Evolutionary conservation across 192 early-diverging fungal species (phyloP), one percentile per base, ranked within the genome.

Genomic region (Backusella circina): DNA sequence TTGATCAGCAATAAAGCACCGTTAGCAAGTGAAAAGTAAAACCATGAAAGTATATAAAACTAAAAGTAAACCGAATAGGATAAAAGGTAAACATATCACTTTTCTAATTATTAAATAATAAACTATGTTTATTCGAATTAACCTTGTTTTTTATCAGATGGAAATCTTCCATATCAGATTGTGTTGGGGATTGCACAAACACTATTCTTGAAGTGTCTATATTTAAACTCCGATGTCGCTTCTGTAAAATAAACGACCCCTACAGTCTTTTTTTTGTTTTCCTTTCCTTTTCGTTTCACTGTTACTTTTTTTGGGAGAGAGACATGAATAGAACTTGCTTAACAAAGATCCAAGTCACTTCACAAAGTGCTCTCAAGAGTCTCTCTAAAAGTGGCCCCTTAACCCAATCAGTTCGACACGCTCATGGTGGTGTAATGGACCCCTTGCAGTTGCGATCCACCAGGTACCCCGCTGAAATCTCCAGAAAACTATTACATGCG

Each of bases 401-500:
- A 3, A 9, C 23, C 2, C 54, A 26, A 2, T 28, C 54, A 61
- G 69, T 71, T 71, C 36, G 69, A 39, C 41, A 71, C 31, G 69
- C 41, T 30, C 71, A 73, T 26, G 50, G 32, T 31, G 66, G 66
- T n/a, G 30, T 68, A 9, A 39, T 16, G 30, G 66, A 75, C 50
- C 41, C 50, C n/a, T 54, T 50, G 12, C 74, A 65, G n/a, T 69
- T 75, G 33, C 74, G 66, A 12, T 28, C 41, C 13, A 44, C 31
- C 39, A 67, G 36, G 28, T 16, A 65, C 16, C 66, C 44, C 31
- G 41, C 65, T 2, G 57, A 37, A 2, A 41, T 68, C 21, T 31
- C 65, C 6, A 26, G 21, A 18, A 37, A 33, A 16, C 68, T 81
- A 47, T 38, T 81, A 9, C 9, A 66, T 31, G 72, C 78, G 9